Base-by-base conservation (phyloP, 805 yeast species). In the Blastobotrys parvus region DNA sequence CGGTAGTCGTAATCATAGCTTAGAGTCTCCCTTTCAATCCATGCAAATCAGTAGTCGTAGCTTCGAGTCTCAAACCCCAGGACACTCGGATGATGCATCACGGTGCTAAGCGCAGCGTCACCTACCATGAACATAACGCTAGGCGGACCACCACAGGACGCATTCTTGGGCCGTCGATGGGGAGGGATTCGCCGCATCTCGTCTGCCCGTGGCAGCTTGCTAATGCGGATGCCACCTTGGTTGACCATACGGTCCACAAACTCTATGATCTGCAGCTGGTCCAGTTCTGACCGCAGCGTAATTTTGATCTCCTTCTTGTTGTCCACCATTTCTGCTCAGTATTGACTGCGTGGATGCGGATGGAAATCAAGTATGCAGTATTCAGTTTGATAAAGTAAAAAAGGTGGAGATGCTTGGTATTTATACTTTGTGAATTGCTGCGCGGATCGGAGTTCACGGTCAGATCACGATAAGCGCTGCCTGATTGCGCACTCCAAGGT, bases 261-360 rank as follows among this genome's bases (percentile, higher is more conserved):
- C 10, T 11, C 11, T 7, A 11, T 25, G 11, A 25, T 25, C 29
- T 25, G 29, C 10, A 11, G 7, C 29, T 25, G 29, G 11, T 25
- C 29, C 29, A 25, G 29, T 25, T 25, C 10, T 25, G 29, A 25
- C 29, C 11, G 7, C 11, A 25, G 29, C 11, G 11, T 25, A 11
- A 25, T 11, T 25, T 25, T 25, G 7, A 25, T 7, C 11, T 25
- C 10, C 11, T 25, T 25, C 29, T 25, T 25, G 11, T 25, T 25
- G 11, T 25, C 29, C 11, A 25, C 29, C 29, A 25, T 25, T 11
- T 25, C 10, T 57, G 25, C 58, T 62, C 52, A 25, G 7, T n/a
- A n/a, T n/a, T n/a, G n/a, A n/a, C n/a, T n/a, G n/a, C n/a, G n/a
- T n/a, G n/a, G n/a, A n/a, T n/a, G n/a, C n/a, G n/a, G n/a, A n/a